These are phyloP conservation scores for Hansfordia pulvinata DNA, from an alignment of 2,329 filamentous ascomycete genomes.

Conservation along the genomic window DNA sequence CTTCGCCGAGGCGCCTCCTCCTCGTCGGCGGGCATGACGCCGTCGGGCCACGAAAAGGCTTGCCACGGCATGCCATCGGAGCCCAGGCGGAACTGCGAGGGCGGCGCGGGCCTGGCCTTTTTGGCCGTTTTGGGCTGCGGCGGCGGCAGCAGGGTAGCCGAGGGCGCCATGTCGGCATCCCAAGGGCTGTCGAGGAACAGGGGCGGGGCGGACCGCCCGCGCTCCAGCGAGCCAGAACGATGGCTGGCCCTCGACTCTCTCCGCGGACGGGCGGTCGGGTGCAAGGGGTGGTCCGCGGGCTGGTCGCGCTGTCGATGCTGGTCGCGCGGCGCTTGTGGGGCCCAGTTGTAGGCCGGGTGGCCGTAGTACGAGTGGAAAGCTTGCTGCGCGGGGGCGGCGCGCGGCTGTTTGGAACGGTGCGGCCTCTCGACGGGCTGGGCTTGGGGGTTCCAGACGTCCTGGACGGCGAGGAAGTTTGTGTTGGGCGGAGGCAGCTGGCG, in stretches of 20 bases:
- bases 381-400: background rate
- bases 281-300: background rate
- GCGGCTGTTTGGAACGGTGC: background rate
- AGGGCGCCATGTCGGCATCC: conserved; percentile 22
- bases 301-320: background rate
- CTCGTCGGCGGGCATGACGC: conserved; percentile 12
- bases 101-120: conserved; percentile 28
- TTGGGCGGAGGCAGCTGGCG: conserved; percentile 29
- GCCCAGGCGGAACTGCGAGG: conserved; percentile 26
- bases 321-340: background rate
- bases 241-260: conserved; percentile 15
- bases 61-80: conserved; percentile 35
- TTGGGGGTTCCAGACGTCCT: conserved; percentile 10
- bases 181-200: conserved; percentile 31
- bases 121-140: conserved; percentile 15
- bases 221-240: too few species aligned
- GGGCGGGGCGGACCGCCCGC: conserved; percentile 35
- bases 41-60: conserved; percentile 20
- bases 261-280: conserved; percentile 6
- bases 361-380: background rate
- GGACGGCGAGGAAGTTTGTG: conserved; percentile 26
- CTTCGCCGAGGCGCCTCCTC: conserved; percentile 16
- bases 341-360: background rate
- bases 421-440: conserved; percentile 3
- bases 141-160: conserved; percentile 14